Evolutionary conservation across 1,139 yeast species (phyloP).

Genomic region (Scheffersomyces titani): DNA sequence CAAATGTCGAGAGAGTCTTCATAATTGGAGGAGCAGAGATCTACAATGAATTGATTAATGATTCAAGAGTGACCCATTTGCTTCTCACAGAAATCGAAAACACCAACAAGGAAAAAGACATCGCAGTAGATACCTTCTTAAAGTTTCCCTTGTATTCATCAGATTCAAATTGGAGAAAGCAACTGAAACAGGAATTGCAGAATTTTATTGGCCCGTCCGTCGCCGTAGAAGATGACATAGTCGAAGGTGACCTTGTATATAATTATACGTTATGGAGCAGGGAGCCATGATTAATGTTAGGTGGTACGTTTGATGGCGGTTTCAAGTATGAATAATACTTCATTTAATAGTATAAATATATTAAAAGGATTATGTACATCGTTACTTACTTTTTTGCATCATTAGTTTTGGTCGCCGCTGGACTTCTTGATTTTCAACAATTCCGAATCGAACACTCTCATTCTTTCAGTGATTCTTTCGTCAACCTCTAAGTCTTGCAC

Average conservation of each 20-base stretch:
- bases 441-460: constrained; percentile 52
- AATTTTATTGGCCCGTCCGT: constrained; percentile 44
- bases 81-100: constrained; percentile 70
- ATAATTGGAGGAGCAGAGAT: constrained; percentile 94
- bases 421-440: constrained; percentile 1
- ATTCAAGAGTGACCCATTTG: constrained; percentile 52
- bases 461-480: constrained; percentile 56
- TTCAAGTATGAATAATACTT: background rate
- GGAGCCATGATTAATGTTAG: constrained; percentile 3
- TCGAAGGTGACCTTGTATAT: constrained; percentile 52
- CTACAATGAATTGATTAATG: constrained; percentile 57
- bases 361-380: background rate
- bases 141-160: constrained; percentile 27
- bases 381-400: background rate
- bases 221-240: constrained; percentile 36
- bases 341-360: background rate
- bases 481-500: constrained; percentile 73
- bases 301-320: background rate
- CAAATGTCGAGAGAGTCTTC: constrained; percentile 56
- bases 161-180: constrained; percentile 36
- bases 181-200: constrained; percentile 33
- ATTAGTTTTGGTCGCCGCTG: background rate
- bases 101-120: constrained; percentile 24
- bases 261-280: constrained; percentile 53
- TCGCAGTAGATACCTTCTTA: constrained; percentile 69